These are phyloP conservation scores for Tulasnella sp. DNA, from an alignment of 768 basidiomycete genomes.

Conservation along the genomic window DNA sequence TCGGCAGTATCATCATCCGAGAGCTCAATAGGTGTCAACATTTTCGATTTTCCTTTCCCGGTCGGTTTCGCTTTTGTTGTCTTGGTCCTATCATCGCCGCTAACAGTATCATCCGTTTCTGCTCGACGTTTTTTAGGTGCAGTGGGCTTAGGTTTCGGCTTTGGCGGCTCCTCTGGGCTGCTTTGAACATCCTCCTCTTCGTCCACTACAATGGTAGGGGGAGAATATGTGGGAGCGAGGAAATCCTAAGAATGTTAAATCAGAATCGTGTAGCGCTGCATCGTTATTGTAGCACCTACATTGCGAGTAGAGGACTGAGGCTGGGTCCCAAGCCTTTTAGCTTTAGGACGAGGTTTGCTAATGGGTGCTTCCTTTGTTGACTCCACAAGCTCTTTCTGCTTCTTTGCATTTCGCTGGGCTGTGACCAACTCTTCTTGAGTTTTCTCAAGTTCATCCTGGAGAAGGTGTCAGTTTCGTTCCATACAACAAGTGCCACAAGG, in stretches of 20 bases:
- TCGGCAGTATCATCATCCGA: not conserved
- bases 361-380: not conserved
- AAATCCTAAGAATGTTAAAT: no score
- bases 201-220: no score
- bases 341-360: not conserved
- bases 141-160: no score
- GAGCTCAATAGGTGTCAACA: not conserved
- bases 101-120: no score
- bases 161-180: no score
- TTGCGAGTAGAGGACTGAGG: no score
- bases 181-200: no score
- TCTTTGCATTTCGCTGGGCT: not conserved
- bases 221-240: no score
- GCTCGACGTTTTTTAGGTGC: no score
- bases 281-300: not conserved
- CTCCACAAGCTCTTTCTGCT: not conserved
- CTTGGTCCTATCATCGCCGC: no score
- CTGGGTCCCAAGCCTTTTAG: not conserved
- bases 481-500: not conserved
- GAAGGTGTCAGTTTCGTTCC: not conserved
- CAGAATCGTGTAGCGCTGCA: not conserved
- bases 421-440: not conserved
- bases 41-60: not conserved
- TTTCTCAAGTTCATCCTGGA: not conserved
- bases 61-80: not conserved